Percentiles rank a stretch among this genome's conserved stretches.
These are phyloP conservation scores for Xylariales sp. DNA, from an alignment of 2,329 filamentous ascomycete species.

Conservation along the genomic window DNA sequence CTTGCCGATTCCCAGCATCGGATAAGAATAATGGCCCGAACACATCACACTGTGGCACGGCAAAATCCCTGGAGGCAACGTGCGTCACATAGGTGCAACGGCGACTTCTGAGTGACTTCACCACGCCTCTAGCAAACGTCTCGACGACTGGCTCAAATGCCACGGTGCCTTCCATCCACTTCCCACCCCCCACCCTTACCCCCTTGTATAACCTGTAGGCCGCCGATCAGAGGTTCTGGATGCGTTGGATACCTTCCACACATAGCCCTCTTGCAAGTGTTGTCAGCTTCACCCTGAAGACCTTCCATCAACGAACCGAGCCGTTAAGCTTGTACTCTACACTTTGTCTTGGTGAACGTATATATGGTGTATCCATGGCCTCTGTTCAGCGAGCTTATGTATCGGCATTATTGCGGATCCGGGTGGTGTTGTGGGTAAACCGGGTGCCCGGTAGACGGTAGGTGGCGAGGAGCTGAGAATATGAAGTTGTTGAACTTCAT, in stretches of 20 bases:
- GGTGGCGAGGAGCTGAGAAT: conserved; percentile 22
- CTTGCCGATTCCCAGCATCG: conserved; percentile 30
- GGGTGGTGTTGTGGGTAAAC: conserved; percentile 11
- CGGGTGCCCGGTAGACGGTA: conserved; percentile 24
- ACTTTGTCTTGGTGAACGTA: neutral
- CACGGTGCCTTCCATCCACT: conserved; percentile 17
- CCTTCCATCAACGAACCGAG: conserved; percentile 9
- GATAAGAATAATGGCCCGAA: conserved; percentile 29
- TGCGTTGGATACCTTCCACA: conserved; percentile 8
- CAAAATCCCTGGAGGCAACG: conserved; percentile 23
- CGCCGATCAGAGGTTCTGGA: conserved; percentile 36
- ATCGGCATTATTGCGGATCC: conserved; percentile 22
- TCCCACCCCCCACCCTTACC: neutral
- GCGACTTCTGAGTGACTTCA: conserved; percentile 1
- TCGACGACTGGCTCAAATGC: conserved; percentile 28
- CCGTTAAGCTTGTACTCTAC: conserved; percentile 6
- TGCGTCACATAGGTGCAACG: conserved; percentile 30
- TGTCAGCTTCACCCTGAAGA: neutral
- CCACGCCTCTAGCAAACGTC: conserved; percentile 19
- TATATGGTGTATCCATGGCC: neutral
- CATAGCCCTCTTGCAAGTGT: neutral
- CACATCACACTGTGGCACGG: conserved; percentile 24
- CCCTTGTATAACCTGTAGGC: conserved; percentile 14
- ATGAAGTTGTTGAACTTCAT: neutral
- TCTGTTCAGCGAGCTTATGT: conserved; percentile 17